These are phyloP conservation scores for Fragilariopsis cylindrus DNA, from an alignment of 108 stramenopile genomes.

Conservation along the genomic window DNA sequence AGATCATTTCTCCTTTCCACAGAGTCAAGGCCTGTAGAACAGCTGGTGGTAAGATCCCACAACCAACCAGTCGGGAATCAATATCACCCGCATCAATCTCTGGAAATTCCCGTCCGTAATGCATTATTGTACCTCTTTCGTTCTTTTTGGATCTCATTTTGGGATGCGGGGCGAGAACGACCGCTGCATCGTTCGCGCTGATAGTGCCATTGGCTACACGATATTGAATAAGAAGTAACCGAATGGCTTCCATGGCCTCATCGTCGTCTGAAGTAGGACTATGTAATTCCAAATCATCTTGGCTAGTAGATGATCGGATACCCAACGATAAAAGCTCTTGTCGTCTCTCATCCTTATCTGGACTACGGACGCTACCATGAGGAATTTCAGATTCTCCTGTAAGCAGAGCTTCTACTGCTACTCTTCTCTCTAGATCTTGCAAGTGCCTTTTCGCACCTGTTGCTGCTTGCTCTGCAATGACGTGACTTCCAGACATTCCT, in stretches of 20 bases:
- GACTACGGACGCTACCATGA: conserved; percentile 9
- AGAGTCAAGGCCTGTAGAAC: conserved; percentile 80
- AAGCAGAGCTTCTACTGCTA: conserved; percentile 70
- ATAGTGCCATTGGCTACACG: conserved; percentile 71
- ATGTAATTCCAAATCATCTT: conserved; percentile 17
- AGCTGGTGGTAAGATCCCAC: conserved; percentile 78
- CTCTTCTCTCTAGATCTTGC: conserved; percentile 75
- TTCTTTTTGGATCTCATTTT: conserved; percentile 17
- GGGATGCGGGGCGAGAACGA: conserved; percentile 29
- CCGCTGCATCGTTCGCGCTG: conserved; percentile 59
- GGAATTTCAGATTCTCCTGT: conserved; percentile 26
- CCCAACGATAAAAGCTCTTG: conserved; percentile 38
- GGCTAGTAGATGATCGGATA: conserved; percentile 24
- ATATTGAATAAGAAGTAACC: conserved; percentile 80
- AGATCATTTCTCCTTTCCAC: conserved; percentile 80
- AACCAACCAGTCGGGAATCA: conserved; percentile 77
- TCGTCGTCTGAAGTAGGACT: conserved; percentile 59
- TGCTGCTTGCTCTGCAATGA: conserved; percentile 74
- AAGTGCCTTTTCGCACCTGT: conserved; percentile 65
- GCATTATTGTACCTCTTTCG: conserved; percentile 24
- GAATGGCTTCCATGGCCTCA: conserved; percentile 83
- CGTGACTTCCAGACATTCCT: conserved; percentile 73
- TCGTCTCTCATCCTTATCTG: conserved; percentile 21
- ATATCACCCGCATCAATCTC: conserved; percentile 85
- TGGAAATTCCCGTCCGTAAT: conserved; percentile 42